These are phyloP conservation scores for Fraxinus sp. DNA, from an alignment of 305 asterid species.

Conservation along the genomic window DNA sequence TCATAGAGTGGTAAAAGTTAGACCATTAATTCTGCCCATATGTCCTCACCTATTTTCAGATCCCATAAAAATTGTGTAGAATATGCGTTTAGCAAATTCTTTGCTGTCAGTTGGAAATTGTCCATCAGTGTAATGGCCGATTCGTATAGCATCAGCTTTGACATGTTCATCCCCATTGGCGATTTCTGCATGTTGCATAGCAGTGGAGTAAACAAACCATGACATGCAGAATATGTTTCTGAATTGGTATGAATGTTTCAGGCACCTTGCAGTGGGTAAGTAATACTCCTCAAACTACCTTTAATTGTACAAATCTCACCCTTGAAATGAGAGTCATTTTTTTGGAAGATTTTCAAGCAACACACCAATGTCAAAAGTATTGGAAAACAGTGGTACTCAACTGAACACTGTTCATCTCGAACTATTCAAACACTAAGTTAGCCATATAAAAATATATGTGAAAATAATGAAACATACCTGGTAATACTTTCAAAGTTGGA, in stretches of 20 bases:
- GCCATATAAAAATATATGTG: slow-evolving; percentile 1
- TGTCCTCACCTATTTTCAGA: slow-evolving; percentile 77
- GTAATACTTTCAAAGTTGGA: background rate
- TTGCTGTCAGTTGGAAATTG: slow-evolving; percentile 79
- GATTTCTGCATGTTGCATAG: slow-evolving; percentile 53
- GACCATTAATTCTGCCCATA: slow-evolving; percentile 2
- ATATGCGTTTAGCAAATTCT: slow-evolving; percentile 85
- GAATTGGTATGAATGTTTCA: background rate
- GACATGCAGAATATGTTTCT: background rate
- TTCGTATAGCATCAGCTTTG: slow-evolving; percentile 84
- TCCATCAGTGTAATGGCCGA: slow-evolving; percentile 79
- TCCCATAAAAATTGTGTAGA: slow-evolving; percentile 93
- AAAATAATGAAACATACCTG: background rate
- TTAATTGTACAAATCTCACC: background rate
- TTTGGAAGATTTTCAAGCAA: slow-evolving; percentile 6
- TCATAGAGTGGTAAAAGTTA: background rate
- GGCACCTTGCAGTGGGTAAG: slow-evolving; percentile 15
- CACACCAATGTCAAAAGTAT: background rate
- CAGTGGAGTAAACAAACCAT: slow-evolving; percentile 18
- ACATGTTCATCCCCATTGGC: slow-evolving; percentile 80
- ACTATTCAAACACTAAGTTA: background rate
- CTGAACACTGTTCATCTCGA: background rate
- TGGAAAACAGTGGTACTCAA: background rate
- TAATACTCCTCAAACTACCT: slow-evolving; percentile 8
- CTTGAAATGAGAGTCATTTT: background rate